These are phyloP conservation scores for Exophiala sp. DNA, from an alignment of 2,329 filamentous ascomycete species.

Conservation along the genomic window DNA sequence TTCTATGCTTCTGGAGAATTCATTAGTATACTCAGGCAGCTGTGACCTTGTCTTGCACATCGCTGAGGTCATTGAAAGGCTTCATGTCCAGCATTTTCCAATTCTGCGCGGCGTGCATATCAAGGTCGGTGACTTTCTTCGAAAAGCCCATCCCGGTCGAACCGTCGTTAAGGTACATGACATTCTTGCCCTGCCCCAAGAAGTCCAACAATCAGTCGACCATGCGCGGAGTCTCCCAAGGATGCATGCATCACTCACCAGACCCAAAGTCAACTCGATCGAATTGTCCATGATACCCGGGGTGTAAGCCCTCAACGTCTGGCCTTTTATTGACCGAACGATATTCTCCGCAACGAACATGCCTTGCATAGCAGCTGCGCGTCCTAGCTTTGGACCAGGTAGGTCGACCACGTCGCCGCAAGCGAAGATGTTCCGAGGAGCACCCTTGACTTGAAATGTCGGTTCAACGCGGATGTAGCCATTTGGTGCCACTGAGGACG, in stretches of 20 bases:
- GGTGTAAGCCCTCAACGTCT: slow-evolving; percentile 41
- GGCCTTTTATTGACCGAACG: slow-evolving; percentile 44
- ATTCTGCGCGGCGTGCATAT: slow-evolving; percentile 43
- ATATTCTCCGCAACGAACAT: slow-evolving; percentile 55
- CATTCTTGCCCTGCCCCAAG: slow-evolving; percentile 13
- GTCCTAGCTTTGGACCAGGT: slow-evolving; percentile 51
- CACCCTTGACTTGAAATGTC: slow-evolving; percentile 56
- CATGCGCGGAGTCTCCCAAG: too few relatives aligned
- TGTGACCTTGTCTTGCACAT: background rate
- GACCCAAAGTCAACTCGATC: slow-evolving; percentile 54
- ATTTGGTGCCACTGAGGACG: slow-evolving; percentile 43
- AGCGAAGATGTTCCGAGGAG: slow-evolving; percentile 54
- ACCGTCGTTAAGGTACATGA: slow-evolving; percentile 17
- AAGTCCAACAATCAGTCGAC: too few relatives aligned
- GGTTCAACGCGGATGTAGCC: slow-evolving; percentile 54
- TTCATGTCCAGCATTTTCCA: slow-evolving; percentile 47
- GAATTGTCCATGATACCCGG: slow-evolving; percentile 48
- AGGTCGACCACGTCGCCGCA: slow-evolving; percentile 62
- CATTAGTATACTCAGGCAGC: background rate
- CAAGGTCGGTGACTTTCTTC: slow-evolving; percentile 39
- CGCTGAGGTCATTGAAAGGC: slow-evolving; percentile 36
- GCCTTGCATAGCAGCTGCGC: slow-evolving; percentile 55
- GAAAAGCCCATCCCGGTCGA: slow-evolving; percentile 7
- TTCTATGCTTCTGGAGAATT: too few relatives aligned
- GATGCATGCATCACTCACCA: too few relatives aligned